Conservation (phyloP, 2,329 filamentous ascomycete species). For the Sordariomycetes sp. region DNA sequence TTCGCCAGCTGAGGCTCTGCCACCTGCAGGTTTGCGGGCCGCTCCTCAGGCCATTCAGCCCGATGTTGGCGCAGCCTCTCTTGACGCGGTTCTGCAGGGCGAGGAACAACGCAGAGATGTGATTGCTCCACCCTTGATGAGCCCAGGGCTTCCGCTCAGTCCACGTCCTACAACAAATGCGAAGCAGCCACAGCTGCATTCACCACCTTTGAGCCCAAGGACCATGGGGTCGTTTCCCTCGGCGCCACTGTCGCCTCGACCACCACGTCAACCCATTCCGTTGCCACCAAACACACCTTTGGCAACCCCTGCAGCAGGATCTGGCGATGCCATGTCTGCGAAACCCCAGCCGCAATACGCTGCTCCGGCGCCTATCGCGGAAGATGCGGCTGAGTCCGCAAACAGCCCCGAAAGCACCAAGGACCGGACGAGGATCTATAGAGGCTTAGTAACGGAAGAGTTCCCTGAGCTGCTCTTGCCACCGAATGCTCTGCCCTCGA, state of each 20-base stretch:
- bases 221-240: constrained; percentile 31
- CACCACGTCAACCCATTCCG: constrained; percentile 64
- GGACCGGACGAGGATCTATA: constrained; percentile 52
- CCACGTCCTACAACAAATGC: constrained; percentile 47
- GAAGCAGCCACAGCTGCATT: constrained; percentile 39
- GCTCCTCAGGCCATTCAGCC: constrained; percentile 22
- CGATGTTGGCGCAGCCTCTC: constrained; percentile 34
- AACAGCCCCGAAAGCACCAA: constrained; percentile 18
- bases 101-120: constrained; percentile 18
- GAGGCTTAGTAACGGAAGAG: constrained; percentile 73
- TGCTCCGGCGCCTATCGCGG: not conserved
- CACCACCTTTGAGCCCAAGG: constrained; percentile 62
- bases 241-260: constrained; percentile 60
- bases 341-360: constrained; percentile 1
- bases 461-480: constrained; percentile 79
- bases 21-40: constrained; percentile 27
- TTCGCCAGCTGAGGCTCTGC: constrained; percentile 19
- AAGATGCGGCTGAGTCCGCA: not conserved
- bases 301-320: constrained; percentile 19
- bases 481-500: constrained; percentile 79
- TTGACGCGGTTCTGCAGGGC: constrained; percentile 41
- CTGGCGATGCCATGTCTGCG: constrained; percentile 2
- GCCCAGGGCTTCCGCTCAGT: constrained; percentile 50
- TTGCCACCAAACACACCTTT: constrained; percentile 62
- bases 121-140: constrained; percentile 38